Evolutionary conservation across 495 filamentous ascomycete genomes (phyloP).

Genomic region (Aspergillus leporis): DNA sequence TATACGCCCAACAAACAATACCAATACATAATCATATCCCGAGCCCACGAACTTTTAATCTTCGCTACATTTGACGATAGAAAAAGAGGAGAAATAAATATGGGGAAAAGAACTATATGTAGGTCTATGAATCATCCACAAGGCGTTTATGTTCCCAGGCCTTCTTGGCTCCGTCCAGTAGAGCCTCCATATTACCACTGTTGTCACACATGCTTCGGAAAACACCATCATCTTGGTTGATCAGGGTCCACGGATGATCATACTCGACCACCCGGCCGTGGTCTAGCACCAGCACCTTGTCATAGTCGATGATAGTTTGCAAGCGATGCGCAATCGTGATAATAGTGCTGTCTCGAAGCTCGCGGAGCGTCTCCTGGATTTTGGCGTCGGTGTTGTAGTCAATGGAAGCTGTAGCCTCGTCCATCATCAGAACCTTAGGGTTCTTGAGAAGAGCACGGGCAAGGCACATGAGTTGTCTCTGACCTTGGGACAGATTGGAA

Average conservation of each 20-base stretch:
- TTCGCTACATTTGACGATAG: neutral
- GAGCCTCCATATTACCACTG: constrained; percentile 78
- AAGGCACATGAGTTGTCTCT: constrained; percentile 92
- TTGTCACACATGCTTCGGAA: constrained; percentile 96
- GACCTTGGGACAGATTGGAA: constrained; percentile 94
- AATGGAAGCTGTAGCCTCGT: constrained; percentile 97
- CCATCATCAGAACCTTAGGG: constrained; percentile 94
- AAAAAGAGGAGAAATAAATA: neutral
- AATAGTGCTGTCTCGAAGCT: constrained; percentile 83
- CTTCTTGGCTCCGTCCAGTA: constrained; percentile 76
- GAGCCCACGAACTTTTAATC: constrained; percentile 3
- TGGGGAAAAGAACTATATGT: neutral
- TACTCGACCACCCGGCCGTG: constrained; percentile 86
- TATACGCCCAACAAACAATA: constrained; percentile 2
- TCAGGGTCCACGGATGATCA: constrained; percentile 79
- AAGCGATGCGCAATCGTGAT: constrained; percentile 98
- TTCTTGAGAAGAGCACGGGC: constrained; percentile 90
- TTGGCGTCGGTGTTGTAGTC: constrained; percentile 95
- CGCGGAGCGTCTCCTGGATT: constrained; percentile 92
- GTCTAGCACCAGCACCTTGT: constrained; percentile 96
- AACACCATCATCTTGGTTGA: constrained; percentile 63
- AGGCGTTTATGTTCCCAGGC: constrained; percentile 58
- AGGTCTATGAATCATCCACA: constrained; percentile 48
- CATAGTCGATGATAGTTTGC: constrained; percentile 95
- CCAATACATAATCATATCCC: neutral